Base-by-base conservation (phyloP, 495 filamentous ascomycete genomes). In the Penicillium bialowiezense region DNA sequence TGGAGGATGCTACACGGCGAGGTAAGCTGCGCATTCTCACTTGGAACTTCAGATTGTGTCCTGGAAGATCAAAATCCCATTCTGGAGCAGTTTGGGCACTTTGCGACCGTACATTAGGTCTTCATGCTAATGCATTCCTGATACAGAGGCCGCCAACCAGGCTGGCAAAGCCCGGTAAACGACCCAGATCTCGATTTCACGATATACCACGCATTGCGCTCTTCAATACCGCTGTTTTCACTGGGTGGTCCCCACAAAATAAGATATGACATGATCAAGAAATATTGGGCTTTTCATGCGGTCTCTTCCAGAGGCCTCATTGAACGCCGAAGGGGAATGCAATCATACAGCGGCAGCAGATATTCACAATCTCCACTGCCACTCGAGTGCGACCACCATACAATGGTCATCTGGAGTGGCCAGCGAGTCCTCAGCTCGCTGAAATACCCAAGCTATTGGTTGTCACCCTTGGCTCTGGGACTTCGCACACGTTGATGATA, bases 1-100 rank as follows among this genome's bases (percentile, higher is more conserved):
- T 99, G 62, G 93, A 97, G 77, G 93, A 99, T 81, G 91, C 91
- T 18, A 96, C 91, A 42, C 81, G 91, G 68, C 84, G 92, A 84
- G 93, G 91, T 95, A 59, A 56, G 81, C 75, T 24, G 19, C 36
- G 41, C 19, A 7, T 47, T 19, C 12, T 26, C 23, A 26, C 23
- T 8, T 26, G 23, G 8, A 26, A 26, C 2, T 14, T n/a, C 24
- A 15, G 3, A 24, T 5, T 23, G 4, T 31, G 3, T 31, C 9
- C 7, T 5, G 15, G 8, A 8, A 12, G 12, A 17, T 21, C 38
- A 6, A n/a, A 7, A 18, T 40, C 28, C 7, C 1, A 24, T 14
- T 18, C 20, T 36, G 3, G 14, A 28, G 35, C 37, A 33, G 18
- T 13, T n/a, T 37, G 15, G 21, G 13, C 4, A 7, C 0, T 0